These are phyloP conservation scores for Aspergillus vadensis DNA, from an alignment of 2,329 filamentous ascomycete species.

Conservation along the genomic window DNA sequence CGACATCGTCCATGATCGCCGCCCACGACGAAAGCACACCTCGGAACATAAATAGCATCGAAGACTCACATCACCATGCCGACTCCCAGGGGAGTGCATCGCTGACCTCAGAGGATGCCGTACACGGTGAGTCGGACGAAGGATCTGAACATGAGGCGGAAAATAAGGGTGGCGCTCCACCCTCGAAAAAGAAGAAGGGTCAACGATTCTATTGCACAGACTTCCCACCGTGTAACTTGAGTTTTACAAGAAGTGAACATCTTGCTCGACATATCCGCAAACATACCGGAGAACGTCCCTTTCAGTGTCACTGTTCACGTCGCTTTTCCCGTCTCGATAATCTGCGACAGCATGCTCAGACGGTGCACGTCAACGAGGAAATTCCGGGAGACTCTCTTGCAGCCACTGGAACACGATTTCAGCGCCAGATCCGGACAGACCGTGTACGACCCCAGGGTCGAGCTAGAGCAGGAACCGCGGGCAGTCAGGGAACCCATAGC, in stretches of 20 bases:
- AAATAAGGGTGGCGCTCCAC: constrained; percentile 63
- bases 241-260: constrained; percentile 95
- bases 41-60: constrained; percentile 43
- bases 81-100: constrained; percentile 47
- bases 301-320: constrained; percentile 91
- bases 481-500: constrained; percentile 69
- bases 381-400: constrained; percentile 93
- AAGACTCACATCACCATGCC: constrained; percentile 46
- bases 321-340: constrained; percentile 95
- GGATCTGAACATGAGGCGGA: constrained; percentile 67
- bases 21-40: constrained; percentile 43
- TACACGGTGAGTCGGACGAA: constrained; percentile 73
- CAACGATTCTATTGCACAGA: constrained; percentile 96
- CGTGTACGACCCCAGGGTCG: constrained; percentile 74
- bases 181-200: constrained; percentile 92
- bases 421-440: constrained; percentile 87
- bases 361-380: constrained; percentile 95
- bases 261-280: constrained; percentile 95
- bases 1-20: constrained; percentile 22
- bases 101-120: constrained; percentile 61
- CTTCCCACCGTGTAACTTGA: constrained; percentile 88
- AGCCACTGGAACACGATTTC: constrained; percentile 87
- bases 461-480: constrained; percentile 74
- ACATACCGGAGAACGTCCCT: constrained; percentile 95
- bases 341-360: constrained; percentile 92